Base-by-base conservation (phyloP, 1,284 basidiomycete species). In the Sporisorium scitamineum region DNA sequence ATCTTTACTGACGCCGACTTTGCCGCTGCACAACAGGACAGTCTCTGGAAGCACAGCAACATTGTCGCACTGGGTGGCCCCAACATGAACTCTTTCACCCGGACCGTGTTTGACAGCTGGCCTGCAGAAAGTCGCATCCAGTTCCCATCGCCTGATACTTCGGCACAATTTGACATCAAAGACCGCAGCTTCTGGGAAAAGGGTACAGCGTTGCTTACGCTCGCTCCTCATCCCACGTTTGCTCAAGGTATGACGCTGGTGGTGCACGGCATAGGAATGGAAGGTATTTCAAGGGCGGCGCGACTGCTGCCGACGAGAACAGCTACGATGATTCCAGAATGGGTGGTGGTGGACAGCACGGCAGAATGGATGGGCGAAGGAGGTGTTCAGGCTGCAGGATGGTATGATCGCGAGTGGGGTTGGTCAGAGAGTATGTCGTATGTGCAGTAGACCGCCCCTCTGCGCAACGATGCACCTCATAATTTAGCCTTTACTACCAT, bases 311-410 rank as follows among this genome's bases (percentile, higher is more conserved):
- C 78, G 18, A 77, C 74, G 3, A 34, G 76, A 16, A 78, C 78
- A 13, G 78, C 64, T 2, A 71, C 76, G 5, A 65, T 66, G 65
- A 55, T 72, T 2, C 78, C 78, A 10, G 78, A 80, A 27, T 80
- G 69, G 68, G 44, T 78, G n/a, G 76, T 78, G 24, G 29, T 54
- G 5, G 71, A 68, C n/a, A 7, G 11, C 5, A 55, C 60, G 8
- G 61, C 70, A 0, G 68, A 70, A 34, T 68, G 70, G 61, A 65
- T 69, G 64, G 72, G 76, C 39, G 61, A 67, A 20, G 68, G 78
- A 0, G 70, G 73, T 5, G 62, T 70, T 16, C 66, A 67, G 41
- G 73, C 66, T 37, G 73, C 77, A 3, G 77, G 77, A 8, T 78
- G 76, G 76, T 78, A 71, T 32, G 62, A 69, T 20, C 47, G 45